Conservation (phyloP, 306 rosid genomes). For the Luffa aegyptiaca region DNA sequence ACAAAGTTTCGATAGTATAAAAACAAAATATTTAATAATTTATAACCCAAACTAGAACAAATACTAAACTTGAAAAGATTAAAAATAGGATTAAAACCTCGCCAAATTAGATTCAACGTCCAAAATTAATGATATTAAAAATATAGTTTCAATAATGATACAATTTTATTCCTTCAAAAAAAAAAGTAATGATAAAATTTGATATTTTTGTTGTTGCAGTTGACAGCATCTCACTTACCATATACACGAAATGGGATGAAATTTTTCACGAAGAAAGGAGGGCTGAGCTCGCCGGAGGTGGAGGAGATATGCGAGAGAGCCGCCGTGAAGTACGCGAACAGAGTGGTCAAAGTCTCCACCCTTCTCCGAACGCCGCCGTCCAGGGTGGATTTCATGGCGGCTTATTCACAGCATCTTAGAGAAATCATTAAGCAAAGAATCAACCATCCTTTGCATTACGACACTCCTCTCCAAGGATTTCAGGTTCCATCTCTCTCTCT, state of each 20-base stretch:
- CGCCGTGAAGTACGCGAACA: constrained; percentile 64
- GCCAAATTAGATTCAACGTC: no score
- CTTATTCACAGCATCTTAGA: constrained; percentile 54
- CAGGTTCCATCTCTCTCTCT: constrained; percentile 30
- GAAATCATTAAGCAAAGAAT: constrained; percentile 68
- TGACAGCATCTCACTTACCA: constrained; percentile 93
- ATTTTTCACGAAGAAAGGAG: constrained; percentile 80
- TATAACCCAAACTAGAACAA: no score
- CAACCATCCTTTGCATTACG: constrained; percentile 67
- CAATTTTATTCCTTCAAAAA: no score
- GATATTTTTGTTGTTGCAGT: constrained; percentile 22
- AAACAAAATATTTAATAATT: no score
- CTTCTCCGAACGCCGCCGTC: constrained; percentile 27
- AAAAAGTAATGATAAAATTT: background rate
- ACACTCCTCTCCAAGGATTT: constrained; percentile 75
- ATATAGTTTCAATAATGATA: no score
- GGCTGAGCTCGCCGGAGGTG: constrained; percentile 57
- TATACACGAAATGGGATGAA: constrained; percentile 82
- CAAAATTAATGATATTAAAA: no score
- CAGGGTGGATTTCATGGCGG: constrained; percentile 73
- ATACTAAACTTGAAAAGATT: no score
- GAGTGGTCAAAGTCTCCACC: constrained; percentile 56
- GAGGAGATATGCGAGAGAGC: constrained; percentile 72
- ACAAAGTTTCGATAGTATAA: no score
- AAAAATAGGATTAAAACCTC: no score